Base-by-base conservation (phyloP, 1,284 basidiomycete species). In the Tylopilus orsonianus region DNA sequence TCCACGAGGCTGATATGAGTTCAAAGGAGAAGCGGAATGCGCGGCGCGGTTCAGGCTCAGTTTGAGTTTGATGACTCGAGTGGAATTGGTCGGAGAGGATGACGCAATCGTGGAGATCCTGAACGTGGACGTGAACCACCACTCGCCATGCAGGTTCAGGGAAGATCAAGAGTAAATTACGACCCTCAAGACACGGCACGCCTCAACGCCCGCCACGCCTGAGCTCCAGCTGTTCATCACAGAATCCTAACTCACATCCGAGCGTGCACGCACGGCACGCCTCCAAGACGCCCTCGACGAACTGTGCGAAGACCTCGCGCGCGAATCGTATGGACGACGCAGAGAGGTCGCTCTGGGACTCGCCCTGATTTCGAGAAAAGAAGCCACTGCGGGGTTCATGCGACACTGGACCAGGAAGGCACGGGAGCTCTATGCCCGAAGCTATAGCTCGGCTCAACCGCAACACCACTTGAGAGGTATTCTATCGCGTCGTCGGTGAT, bases 1-100 rank as follows among this genome's bases (percentile, higher is more conserved):
- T 84, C 60, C 96, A 98, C 60, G 88, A 85, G 9, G 82, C 81
- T 4, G 80, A 85, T 32, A 91, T 97, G 85, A 83, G 80, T 13
- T 71, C 86, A 1, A 77, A 84, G 18, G 91, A 94, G 59, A 83
- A 81, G 50, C 85, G 82, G 49, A 89, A 92, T 39, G 89, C 87
- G 0, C 75, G 89, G 19, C 80, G 91, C n/a, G 12, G 73, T 99
- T 7, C 79, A 87, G 48, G 81, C 91, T 2, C 85, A 86, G 18
- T 97, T 97, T 59, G 79, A 80, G 24, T 91, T 89, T 61, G 84
- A 85, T 43, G 82, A 84, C 42, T 67, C 71, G 4, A 70, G 76
- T 2, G 73, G 76, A 24, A 61, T 66, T 8, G 65, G 69, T 19
- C 71, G 74, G 5, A 63, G 73, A 40, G 69, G 75, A 42, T 72